Evolutionary conservation across 768 basidiomycete species (phyloP).

Genomic region (Pleurotus salmoneostramineus): DNA sequence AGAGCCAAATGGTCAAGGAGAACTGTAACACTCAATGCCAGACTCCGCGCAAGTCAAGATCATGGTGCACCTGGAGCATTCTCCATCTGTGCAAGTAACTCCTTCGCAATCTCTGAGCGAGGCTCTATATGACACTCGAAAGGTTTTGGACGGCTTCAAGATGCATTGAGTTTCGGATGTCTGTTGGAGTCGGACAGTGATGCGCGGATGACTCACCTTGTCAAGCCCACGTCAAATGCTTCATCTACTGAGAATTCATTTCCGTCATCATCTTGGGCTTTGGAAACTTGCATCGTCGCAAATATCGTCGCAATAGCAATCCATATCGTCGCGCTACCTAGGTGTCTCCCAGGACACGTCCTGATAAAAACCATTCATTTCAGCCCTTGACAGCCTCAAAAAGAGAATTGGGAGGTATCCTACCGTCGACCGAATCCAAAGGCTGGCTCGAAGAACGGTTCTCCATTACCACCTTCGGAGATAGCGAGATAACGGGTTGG

Average conservation of each 20-base stretch:
- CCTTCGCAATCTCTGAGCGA: not conserved
- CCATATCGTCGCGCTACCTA: constrained; percentile 17
- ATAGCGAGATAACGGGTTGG: constrained; percentile 22
- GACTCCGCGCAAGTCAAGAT: too few relatives aligned
- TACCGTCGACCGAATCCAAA: constrained; percentile 19
- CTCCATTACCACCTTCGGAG: constrained; percentile 14
- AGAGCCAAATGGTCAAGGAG: too few relatives aligned
- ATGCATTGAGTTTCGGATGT: not conserved
- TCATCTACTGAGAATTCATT: constrained; percentile 30
- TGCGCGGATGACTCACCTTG: constrained; percentile 27
- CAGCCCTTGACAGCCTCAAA: not conserved
- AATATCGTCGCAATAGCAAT: constrained; percentile 16
- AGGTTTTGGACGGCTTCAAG: constrained; percentile 8
- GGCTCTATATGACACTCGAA: constrained; percentile 5
- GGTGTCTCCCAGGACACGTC: constrained; percentile 21
- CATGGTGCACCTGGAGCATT: too few relatives aligned
- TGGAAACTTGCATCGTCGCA: constrained; percentile 15
- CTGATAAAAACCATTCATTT: not conserved
- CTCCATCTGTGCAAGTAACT: not conserved
- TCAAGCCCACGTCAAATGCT: constrained; percentile 35
- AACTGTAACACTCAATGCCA: too few relatives aligned
- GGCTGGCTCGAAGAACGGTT: constrained; percentile 10
- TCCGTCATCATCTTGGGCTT: constrained; percentile 3
- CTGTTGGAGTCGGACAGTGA: not conserved
- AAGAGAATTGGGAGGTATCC: not conserved